phyloP scores from a whole-genome alignment of 768 basidiomycete species.

The Agaricus subrufescens region DNA sequence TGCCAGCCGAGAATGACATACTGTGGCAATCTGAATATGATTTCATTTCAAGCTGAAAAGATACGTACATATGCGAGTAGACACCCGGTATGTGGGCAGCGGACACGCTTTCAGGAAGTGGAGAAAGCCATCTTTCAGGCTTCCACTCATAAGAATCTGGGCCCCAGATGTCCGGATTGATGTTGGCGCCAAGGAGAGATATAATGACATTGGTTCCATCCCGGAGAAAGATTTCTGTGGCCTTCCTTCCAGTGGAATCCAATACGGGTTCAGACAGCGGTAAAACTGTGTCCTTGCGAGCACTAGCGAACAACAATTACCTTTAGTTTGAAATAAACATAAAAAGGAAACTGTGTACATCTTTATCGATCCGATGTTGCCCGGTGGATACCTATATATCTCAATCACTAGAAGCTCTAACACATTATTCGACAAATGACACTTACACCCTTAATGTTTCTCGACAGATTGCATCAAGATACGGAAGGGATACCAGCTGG shows the following conservation, averaged over 20 bases:
- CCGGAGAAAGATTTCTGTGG: constrained; percentile 28
- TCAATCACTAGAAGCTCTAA: background rate
- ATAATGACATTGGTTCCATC: constrained; percentile 27
- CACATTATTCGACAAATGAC: background rate
- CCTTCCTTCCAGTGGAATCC: constrained; percentile 18
- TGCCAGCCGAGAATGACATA: constrained; percentile 41
- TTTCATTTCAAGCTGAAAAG: background rate
- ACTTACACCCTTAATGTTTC: constrained; percentile 33
- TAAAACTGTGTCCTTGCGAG: constrained; percentile 18
- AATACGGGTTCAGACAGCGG: constrained; percentile 20
- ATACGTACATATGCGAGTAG: constrained; percentile 34
- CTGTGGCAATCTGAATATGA: constrained; percentile 14
- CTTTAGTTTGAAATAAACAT: background rate
- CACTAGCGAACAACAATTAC: constrained; percentile 9
- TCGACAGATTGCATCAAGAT: constrained; percentile 32
- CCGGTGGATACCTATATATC: constrained; percentile 18
- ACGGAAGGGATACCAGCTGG: constrained; percentile 29
- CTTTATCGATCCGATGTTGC: constrained; percentile 14
- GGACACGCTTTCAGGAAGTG: constrained; percentile 19
- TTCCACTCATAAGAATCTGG: constrained; percentile 43
- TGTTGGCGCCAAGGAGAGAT: constrained; percentile 32
- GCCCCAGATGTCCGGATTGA: constrained; percentile 39
- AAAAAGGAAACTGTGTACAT: constrained; percentile 12
- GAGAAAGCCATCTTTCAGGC: constrained; percentile 43
- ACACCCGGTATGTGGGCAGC: constrained; percentile 37